A percentile compares a stretch with the other conserved stretches of the same genome.
These are phyloP conservation scores for Royoungia palumana DNA, from an alignment of 768 basidiomycete species.

Conservation along the genomic window DNA sequence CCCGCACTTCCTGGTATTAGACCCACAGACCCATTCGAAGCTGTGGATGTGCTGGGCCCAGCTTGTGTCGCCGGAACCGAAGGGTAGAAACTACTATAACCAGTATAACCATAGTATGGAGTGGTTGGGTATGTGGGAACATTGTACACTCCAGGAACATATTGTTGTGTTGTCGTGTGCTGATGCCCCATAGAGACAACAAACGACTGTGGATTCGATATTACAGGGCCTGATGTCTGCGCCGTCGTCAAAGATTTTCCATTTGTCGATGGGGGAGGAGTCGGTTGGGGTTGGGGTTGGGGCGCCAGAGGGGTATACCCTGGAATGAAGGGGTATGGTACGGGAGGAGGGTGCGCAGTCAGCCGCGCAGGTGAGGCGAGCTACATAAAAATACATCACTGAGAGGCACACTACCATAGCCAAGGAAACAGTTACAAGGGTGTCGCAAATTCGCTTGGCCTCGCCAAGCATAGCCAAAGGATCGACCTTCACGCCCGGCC, in stretches of 20 bases:
- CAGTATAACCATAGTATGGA: constrained; percentile 61
- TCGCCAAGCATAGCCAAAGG: constrained; percentile 71
- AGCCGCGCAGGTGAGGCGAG: constrained; percentile 72
- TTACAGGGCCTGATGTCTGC: constrained; percentile 44
- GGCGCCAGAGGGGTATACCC: constrained; percentile 31
- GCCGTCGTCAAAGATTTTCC: constrained; percentile 32
- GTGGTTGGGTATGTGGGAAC: constrained; percentile 52
- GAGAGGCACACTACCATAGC: constrained; percentile 3
- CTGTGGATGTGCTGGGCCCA: constrained; percentile 26
- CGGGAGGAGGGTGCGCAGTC: constrained; percentile 62
- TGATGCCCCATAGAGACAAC: constrained; percentile 64
- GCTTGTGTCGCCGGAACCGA: constrained; percentile 21
- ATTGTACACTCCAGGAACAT: constrained; percentile 32
- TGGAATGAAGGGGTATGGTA: constrained; percentile 49
- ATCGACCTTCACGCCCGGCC: constrained; percentile 64
- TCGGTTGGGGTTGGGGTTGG: constrained; percentile 34
- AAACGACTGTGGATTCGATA: constrained; percentile 70
- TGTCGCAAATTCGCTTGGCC: constrained; percentile 76
- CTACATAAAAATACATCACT: constrained; percentile 35
- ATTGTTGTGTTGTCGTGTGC: constrained; percentile 47
- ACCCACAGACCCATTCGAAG: constrained; percentile 19
- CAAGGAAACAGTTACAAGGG: constrained; percentile 46
- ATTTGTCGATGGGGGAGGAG: constrained; percentile 37
- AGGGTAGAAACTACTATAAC: constrained; percentile 33
- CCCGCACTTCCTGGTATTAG: constrained; percentile 33